These are phyloP conservation scores for Eutrema japonicum DNA, from an alignment of 345 rosid genomes.

Conservation along the genomic window DNA sequence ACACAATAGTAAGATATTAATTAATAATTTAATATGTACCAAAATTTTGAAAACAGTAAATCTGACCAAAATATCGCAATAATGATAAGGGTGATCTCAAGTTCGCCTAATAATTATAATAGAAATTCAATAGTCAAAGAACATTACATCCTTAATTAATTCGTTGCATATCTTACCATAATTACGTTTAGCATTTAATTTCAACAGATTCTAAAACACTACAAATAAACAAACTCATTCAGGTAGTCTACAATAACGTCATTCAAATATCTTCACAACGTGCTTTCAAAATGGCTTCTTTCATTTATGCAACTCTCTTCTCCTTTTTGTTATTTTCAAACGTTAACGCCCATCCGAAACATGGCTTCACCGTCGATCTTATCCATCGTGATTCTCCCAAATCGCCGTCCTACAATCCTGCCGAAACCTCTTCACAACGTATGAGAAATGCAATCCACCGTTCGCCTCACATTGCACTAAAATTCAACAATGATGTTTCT, in stretches of 20 bases:
- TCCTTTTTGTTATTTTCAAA: slow-evolving; percentile 4
- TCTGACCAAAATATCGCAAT: too few relatives aligned
- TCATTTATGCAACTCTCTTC: neutral
- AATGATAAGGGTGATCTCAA: too few relatives aligned
- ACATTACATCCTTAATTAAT: slow-evolving; percentile 7
- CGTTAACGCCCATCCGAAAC: neutral
- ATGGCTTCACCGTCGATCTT: slow-evolving; percentile 40
- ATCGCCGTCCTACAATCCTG: slow-evolving; percentile 43
- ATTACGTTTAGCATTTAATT: neutral
- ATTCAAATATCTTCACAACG: neutral
- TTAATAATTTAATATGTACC: too few relatives aligned
- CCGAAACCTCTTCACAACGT: slow-evolving; percentile 24
- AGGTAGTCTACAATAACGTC: neutral
- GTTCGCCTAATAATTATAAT: neutral
- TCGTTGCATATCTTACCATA: neutral
- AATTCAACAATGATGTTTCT: neutral
- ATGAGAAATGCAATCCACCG: slow-evolving; percentile 29
- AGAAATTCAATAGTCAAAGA: neutral
- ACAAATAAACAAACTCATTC: neutral
- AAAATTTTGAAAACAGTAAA: too few relatives aligned
- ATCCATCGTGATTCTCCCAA: slow-evolving; percentile 46
- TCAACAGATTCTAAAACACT: neutral
- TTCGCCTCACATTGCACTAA: slow-evolving; percentile 26
- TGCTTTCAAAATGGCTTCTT: neutral
- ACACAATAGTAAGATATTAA: too few relatives aligned